phyloP scores from a whole-genome alignment of 176 grass and related monocot species.

The Oryza australiensis region DNA sequence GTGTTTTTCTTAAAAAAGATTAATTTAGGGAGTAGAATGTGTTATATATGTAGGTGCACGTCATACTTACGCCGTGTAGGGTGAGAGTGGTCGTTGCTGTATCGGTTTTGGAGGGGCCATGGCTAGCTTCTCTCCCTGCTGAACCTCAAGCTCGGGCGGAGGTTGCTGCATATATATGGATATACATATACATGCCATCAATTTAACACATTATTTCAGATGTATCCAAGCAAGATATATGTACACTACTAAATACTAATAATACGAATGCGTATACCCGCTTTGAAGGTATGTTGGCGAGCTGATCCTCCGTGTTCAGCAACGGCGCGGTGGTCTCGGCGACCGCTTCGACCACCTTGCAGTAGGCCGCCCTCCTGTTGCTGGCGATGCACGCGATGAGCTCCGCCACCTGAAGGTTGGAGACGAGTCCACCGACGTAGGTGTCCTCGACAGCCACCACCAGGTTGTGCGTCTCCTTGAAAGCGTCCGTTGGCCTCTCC shows the following conservation, averaged over 20 bases:
- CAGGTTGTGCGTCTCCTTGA: constrained; percentile 94
- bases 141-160: neutral
- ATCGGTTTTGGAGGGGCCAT: neutral
- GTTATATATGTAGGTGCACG: too few species aligned
- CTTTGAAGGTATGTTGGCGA: constrained; percentile 60
- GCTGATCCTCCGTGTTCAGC: constrained; percentile 75
- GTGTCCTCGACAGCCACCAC: constrained; percentile 73
- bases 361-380: constrained; percentile 63
- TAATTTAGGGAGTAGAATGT: too few species aligned
- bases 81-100: constrained; percentile 21
- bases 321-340: constrained; percentile 80
- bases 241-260: too few species aligned
- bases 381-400: constrained; percentile 72
- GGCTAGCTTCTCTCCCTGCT: neutral
- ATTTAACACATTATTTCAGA: too few species aligned
- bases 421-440: constrained; percentile 84
- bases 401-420: constrained; percentile 94
- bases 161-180: neutral
- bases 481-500: constrained; percentile 90
- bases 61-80: constrained; percentile 23
- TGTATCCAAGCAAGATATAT: too few species aligned
- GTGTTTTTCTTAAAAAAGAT: too few species aligned
- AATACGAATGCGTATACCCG: constrained; percentile 17
- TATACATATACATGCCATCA: neutral
- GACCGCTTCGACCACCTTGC: constrained; percentile 77